Percentiles rank a stretch among this genome's conserved stretches.
Conservation (phyloP, 176 grass and related monocot genomes). For the Triticum urartu region DNA sequence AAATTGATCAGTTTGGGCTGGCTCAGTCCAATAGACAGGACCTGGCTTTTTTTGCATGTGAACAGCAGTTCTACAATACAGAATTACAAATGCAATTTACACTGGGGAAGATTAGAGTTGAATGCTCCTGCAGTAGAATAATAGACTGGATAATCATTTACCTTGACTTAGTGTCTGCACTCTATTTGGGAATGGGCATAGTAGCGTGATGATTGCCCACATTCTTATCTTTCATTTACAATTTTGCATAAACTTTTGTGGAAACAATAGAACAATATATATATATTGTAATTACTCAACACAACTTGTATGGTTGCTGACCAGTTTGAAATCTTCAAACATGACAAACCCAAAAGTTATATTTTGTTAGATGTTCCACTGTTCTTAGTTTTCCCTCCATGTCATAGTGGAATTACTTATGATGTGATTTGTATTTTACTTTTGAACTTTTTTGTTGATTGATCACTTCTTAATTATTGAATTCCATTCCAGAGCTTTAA, state of each 20-base stretch:
- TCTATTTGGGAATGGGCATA: background rate
- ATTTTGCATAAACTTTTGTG: background rate
- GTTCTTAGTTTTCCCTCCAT: background rate
- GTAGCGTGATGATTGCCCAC: background rate
- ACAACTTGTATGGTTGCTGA: background rate
- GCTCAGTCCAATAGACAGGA: background rate
- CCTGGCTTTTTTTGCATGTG: background rate
- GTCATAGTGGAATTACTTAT: background rate
- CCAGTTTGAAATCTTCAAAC: background rate
- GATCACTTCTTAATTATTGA: conserved; percentile 12
- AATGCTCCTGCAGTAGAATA: background rate
- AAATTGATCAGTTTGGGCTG: background rate
- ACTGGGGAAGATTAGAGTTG: background rate
- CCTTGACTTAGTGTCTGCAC: conserved; percentile 2
- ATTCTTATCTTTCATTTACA: background rate
- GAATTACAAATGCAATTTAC: background rate
- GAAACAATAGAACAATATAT: background rate
- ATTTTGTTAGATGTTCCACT: background rate
- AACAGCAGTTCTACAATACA: background rate
- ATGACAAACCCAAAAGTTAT: conserved; percentile 15
- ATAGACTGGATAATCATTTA: background rate
- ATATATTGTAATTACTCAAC: background rate
- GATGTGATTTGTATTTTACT: background rate
- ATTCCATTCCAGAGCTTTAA: conserved; percentile 74
- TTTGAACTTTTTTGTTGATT: conserved; percentile 5